A percentile compares a stretch with the other conserved stretches of the same genome.
Conservation (phyloP, 805 yeast species). For the Clavispora phyllophila region DNA sequence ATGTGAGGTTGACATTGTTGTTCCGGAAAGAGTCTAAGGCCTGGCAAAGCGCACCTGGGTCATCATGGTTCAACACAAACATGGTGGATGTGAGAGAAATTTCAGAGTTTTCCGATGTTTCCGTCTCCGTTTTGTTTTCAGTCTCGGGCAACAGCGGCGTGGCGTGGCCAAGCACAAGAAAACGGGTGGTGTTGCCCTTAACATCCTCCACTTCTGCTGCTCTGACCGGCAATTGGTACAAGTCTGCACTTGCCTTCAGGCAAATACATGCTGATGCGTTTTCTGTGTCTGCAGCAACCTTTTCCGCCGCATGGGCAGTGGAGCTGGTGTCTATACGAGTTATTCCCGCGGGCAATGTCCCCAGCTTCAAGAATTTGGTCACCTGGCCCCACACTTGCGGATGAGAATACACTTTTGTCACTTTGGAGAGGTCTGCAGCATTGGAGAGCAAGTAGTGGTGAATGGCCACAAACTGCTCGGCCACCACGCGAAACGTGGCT, state of each 20-base stretch:
- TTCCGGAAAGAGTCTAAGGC: conserved; percentile 55
- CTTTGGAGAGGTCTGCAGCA: conserved; percentile 38
- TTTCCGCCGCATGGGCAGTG: conserved; percentile 80
- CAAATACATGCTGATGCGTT: conserved; percentile 39
- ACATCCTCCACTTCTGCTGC: conserved; percentile 60
- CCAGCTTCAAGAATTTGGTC: conserved; percentile 44
- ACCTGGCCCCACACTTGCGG: conserved; percentile 99
- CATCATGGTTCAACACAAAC: conserved; percentile 57
- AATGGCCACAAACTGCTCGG: conserved; percentile 77
- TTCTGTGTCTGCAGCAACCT: conserved; percentile 36
- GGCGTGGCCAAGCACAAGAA: conserved; percentile 54
- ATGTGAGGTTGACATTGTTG: conserved; percentile 56
- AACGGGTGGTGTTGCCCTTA: conserved; percentile 77
- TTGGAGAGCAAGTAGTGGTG: conserved; percentile 66
- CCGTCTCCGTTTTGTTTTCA: conserved; percentile 4
- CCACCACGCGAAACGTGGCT: conserved; percentile 49
- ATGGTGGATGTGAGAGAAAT: conserved; percentile 49
- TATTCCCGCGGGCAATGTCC: conserved; percentile 28
- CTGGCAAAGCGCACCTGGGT: conserved; percentile 70
- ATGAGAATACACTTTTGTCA: conserved; percentile 72
- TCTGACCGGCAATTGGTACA: conserved; percentile 8
- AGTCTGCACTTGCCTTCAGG: conserved; percentile 12
- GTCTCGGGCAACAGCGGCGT: conserved; percentile 5
- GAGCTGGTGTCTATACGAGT: conserved; percentile 64
- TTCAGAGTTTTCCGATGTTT: background rate